phyloP scores from a whole-genome alignment of 257 asterid genomes.

The Linderniella brevidens region DNA sequence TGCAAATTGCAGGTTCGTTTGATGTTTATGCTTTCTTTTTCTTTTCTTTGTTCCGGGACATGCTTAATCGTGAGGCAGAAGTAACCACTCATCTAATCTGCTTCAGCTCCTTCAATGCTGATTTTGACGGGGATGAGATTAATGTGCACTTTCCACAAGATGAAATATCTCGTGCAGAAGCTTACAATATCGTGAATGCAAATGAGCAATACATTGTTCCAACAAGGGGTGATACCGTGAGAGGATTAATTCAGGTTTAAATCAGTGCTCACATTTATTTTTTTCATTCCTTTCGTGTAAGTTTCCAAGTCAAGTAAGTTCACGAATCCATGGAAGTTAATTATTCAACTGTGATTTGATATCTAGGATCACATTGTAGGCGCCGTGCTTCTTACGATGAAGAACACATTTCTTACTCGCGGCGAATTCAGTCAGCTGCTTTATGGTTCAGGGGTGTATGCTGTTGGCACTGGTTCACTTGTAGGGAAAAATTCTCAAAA shows the following conservation, averaged over 20 bases:
- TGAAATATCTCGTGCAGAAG: constrained; percentile 99
- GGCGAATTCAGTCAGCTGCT: constrained; percentile 82
- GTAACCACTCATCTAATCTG: not conserved
- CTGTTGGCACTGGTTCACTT: constrained; percentile 25
- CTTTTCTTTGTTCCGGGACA: constrained; percentile 7
- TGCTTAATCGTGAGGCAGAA: not conserved
- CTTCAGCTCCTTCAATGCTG: constrained; percentile 90
- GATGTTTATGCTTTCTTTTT: constrained; percentile 1
- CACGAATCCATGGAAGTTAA: too few species aligned
- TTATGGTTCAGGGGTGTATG: constrained; percentile 74
- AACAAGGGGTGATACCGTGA: constrained; percentile 91
- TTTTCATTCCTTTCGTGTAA: not conserved
- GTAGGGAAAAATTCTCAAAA: constrained; percentile 23
- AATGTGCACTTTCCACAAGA: constrained; percentile 99
- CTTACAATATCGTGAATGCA: constrained; percentile 88
- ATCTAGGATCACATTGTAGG: constrained; percentile 86
- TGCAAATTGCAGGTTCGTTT: constrained; percentile 94
- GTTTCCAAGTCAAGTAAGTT: not conserved
- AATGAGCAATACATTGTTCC: constrained; percentile 97
- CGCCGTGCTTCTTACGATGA: constrained; percentile 84
- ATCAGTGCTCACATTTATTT: constrained; percentile 1
- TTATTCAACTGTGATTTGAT: not conserved
- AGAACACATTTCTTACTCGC: constrained; percentile 62
- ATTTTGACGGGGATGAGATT: constrained; percentile 98
- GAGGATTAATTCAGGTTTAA: constrained; percentile 87